A percentile compares a stretch with the other conserved stretches of the same genome.
Conservation (phyloP, 1,284 basidiomycete genomes). For the Cryptococcus floricola region DNA sequence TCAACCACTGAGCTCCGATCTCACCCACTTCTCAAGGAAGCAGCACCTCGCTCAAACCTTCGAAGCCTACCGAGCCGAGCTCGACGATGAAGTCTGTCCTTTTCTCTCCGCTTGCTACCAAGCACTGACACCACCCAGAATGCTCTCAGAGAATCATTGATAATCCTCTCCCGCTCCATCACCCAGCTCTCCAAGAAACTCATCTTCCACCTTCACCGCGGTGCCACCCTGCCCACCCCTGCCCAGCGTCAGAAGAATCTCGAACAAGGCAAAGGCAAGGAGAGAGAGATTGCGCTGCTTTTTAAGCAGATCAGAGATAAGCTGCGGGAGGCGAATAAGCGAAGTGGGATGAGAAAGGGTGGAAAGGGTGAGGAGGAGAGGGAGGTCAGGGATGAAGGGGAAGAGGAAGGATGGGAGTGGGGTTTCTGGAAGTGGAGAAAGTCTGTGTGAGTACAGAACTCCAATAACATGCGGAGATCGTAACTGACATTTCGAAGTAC, state of each 20-base stretch:
- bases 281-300: constrained; percentile 64
- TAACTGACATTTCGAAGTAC: constrained; percentile 26
- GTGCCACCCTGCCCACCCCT: constrained; percentile 49
- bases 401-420: constrained; percentile 40
- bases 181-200: constrained; percentile 91
- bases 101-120: background rate
- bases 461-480: background rate
- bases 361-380: constrained; percentile 40
- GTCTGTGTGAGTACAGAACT: constrained; percentile 60
- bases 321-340: constrained; percentile 54
- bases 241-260: constrained; percentile 30
- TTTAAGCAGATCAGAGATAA: constrained; percentile 65
- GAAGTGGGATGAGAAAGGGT: background rate
- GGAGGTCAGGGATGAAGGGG: constrained; percentile 61
- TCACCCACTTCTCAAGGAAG: constrained; percentile 7
- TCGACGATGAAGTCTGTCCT: constrained; percentile 38
- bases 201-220: constrained; percentile 87
- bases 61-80: constrained; percentile 38
- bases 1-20: no score
- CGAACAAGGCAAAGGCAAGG: constrained; percentile 61
- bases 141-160: constrained; percentile 47
- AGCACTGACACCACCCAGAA: constrained; percentile 26
- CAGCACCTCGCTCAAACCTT: constrained; percentile 41
- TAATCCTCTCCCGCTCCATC: constrained; percentile 63
- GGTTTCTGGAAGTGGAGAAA: constrained; percentile 74